phyloP scores from a whole-genome alignment of 2,329 filamentous ascomycete species.

The Colletotrichum spaethianum region DNA sequence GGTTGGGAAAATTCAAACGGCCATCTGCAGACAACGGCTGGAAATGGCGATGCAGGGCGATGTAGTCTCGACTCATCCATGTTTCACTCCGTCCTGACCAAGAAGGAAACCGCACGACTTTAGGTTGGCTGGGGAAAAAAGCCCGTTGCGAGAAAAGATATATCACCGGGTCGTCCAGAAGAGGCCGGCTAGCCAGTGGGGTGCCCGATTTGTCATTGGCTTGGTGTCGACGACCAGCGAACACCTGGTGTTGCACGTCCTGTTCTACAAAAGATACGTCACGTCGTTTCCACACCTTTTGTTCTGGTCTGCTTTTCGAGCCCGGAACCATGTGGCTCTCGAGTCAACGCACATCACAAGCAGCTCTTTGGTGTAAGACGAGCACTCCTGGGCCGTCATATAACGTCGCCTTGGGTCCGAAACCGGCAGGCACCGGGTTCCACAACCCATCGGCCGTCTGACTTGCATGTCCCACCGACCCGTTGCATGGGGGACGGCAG shows the following conservation, averaged over 20 bases:
- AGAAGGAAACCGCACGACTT: not conserved
- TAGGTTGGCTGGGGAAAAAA: not conserved
- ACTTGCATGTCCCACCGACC: not conserved
- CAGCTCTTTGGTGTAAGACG: not conserved
- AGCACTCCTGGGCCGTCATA: not conserved
- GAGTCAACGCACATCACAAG: not conserved
- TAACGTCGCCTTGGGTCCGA: not conserved
- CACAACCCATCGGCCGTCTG: not conserved
- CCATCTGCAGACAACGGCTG: not conserved
- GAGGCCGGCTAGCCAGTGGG: not conserved
- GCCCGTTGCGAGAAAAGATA: not conserved
- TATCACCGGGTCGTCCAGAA: not conserved
- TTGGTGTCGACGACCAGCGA: not conserved
- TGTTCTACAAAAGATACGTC: not conserved
- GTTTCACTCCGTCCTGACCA: not conserved
- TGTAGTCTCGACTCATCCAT: not conserved
- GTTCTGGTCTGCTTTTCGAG: not conserved
- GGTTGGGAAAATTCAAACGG: not conserved
- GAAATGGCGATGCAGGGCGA: not conserved
- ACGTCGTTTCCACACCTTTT: not conserved
- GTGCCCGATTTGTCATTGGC: not conserved
- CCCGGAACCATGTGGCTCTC: not conserved
- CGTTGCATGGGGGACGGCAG: not conserved
- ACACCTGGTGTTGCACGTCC: not conserved
- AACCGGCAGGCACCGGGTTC: not conserved